Evolutionary conservation across 129 eudicot species (phyloP).

Genomic region (Chrysanthemum lavandulifolium): DNA sequence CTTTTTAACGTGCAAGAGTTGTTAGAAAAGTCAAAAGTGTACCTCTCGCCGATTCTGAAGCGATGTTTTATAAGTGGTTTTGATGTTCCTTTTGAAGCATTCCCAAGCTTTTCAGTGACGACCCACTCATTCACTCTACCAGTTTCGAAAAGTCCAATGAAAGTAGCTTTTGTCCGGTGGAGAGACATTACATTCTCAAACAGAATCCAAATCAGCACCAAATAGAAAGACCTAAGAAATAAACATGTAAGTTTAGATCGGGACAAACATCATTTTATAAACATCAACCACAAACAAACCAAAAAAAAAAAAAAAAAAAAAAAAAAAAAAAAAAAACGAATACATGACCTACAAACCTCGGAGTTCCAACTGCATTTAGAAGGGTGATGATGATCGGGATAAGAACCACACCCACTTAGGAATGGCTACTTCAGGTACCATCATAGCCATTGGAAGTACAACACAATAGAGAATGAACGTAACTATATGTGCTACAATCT

Average conservation of each 20-base stretch:
- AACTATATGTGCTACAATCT: constrained; percentile 3
- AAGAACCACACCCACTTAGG: constrained; percentile 14
- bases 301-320: too few species aligned
- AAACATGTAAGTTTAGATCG: neutral
- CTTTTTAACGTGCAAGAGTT: too few species aligned
- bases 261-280: too few species aligned
- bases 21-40: neutral
- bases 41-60: constrained; percentile 54
- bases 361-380: constrained; percentile 23
- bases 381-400: constrained; percentile 13
- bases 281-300: too few species aligned
- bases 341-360: neutral
- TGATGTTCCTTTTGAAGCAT: constrained; percentile 39
- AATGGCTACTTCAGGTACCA: constrained; percentile 15
- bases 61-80: constrained; percentile 25
- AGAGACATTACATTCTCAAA: constrained; percentile 35
- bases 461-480: constrained; percentile 22
- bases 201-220: constrained; percentile 67
- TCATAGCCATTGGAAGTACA: neutral
- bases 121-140: constrained; percentile 69
- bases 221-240: constrained; percentile 53
- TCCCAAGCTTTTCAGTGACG: constrained; percentile 66
- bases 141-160: constrained; percentile 62
- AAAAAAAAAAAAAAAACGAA: too few species aligned
- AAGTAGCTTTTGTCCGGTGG: constrained; percentile 66